A percentile compares a stretch with the other conserved stretches of the same genome.
phyloP scores from a whole-genome alignment of 2,329 filamentous ascomycete species.

The Paraconiothyrium brasiliense region DNA sequence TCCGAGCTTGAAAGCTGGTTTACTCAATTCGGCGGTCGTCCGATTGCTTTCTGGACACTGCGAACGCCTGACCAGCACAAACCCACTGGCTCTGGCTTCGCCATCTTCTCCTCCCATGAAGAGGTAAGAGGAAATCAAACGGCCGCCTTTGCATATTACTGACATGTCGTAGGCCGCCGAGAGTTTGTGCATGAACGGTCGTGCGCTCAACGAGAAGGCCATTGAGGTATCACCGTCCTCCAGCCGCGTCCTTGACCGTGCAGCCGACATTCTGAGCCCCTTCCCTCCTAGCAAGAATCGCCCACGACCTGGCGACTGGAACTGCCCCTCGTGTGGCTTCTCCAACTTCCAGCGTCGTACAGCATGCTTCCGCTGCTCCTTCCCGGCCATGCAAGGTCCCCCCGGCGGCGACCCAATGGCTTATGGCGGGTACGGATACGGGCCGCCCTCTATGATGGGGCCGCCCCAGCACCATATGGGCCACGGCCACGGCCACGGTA shows the following conservation, averaged over 20 bases:
- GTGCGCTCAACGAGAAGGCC: conserved; percentile 96
- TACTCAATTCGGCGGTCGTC: conserved; percentile 95
- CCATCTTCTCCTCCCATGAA: conserved; percentile 98
- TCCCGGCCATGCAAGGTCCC: conserved; percentile 88
- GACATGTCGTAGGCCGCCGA: conserved; percentile 78
- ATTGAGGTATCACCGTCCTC: conserved; percentile 98
- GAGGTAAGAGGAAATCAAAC: conserved; percentile 71
- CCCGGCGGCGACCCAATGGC: conserved; percentile 74
- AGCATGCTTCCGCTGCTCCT: conserved; percentile 98
- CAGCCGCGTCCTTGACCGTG: conserved; percentile 94
- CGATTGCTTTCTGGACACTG: conserved; percentile 98
- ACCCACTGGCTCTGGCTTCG: conserved; percentile 97
- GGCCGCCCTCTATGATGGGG: conserved; percentile 69
- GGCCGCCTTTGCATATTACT: conserved; percentile 12
- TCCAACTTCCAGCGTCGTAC: conserved; percentile 99
- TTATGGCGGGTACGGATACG: conserved; percentile 61
- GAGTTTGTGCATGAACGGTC: conserved; percentile 98
- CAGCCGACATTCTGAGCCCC: conserved; percentile 92
- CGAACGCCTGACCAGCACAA: conserved; percentile 98
- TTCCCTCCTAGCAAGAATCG: conserved; percentile 99
- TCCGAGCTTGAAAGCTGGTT: conserved; percentile 99
- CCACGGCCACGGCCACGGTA: conserved; percentile 55
- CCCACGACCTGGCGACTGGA: conserved; percentile 97
- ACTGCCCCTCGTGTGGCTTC: conserved; percentile 97
- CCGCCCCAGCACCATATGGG: conserved; percentile 74